Evolutionary conservation across 352 stramenopile species (phyloP), one percentile per base, ranked within the genome.

Genomic region (Peronospora farinosa): DNA sequence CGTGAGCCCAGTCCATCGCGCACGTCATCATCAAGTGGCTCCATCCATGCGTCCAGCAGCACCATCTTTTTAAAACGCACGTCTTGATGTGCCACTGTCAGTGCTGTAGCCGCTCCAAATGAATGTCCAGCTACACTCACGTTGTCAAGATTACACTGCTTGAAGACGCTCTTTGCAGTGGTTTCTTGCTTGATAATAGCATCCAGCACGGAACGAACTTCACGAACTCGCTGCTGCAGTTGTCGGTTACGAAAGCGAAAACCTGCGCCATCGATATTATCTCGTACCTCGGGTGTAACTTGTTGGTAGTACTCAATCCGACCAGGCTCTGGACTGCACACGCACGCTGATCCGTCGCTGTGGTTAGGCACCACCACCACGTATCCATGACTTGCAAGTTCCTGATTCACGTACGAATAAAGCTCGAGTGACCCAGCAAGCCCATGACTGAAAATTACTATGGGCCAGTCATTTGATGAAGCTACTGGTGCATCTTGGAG

Each of bases 21-120:
- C 17, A 75, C 67, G 7, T 70, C 46, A 11, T 63, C 53, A 31
- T 72, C 68, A 17, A 88, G 35, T 0, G 77, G 77, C 44, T 83
- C 70, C 72, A 88, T 84, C 77, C 77, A 88, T 31, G 63, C 60
- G 51, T 88, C 77, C 17, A 88, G 45, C 39, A 83, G 62, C 41
- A 84, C 74, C 32, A 70, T 65, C 5, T 57, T 51, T 23, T 65
- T 64, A 25, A 86, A 67, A 0, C 77, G 67, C 16, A 52, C 42
- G 55, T 88, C 77, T 25, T 63, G 15, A 39, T 84, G 72, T 7
- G 72, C 75, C 12, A 60, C 59, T 25, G 52, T 78, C 2, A 88
- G 36, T 15, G 70, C 74, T 30, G 74, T 88, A 16, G 77, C 77
- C 1, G 61, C 77, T 3, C 77, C 77, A 43, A 86, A 88, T 23